A percentile compares a stretch with the other conserved stretches of the same genome.
phyloP scores from a whole-genome alignment of 768 basidiomycete genomes.

The Termitomyces sp. region DNA sequence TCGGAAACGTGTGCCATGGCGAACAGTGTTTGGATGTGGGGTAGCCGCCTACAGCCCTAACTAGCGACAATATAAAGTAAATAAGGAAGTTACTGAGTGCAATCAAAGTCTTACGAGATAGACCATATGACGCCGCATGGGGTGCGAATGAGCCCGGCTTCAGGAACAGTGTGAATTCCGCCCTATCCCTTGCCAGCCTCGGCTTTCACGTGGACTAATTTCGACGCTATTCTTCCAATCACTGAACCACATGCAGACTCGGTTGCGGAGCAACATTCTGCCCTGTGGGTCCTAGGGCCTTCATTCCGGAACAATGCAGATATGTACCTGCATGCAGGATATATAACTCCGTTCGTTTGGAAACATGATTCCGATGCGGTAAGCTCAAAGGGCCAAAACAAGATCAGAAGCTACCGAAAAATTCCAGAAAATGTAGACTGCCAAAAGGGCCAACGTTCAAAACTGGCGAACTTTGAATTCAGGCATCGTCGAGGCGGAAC shows the following conservation, averaged over 20 bases:
- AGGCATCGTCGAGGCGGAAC: too few relatives aligned
- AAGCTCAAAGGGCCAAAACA: neutral
- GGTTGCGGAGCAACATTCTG: constrained; percentile 2
- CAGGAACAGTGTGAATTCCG: constrained; percentile 1
- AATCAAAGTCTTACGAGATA: constrained; percentile 14
- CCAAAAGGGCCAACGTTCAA: neutral
- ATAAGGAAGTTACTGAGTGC: constrained; percentile 6
- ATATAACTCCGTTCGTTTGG: neutral
- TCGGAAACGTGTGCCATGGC: constrained; percentile 15
- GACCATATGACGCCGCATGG: constrained; percentile 12
- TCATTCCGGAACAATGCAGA: neutral
- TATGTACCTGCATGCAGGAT: neutral
- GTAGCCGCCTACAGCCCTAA: constrained; percentile 1
- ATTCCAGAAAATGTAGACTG: too few relatives aligned
- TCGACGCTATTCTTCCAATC: neutral
- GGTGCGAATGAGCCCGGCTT: constrained; percentile 2
- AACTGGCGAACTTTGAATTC: too few relatives aligned
- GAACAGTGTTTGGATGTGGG: constrained; percentile 4
- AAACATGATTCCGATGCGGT: neutral
- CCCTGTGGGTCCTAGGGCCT: neutral
- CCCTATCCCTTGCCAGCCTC: neutral
- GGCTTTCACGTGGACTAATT: neutral
- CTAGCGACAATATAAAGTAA: constrained; percentile 14
- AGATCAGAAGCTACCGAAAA: neutral
- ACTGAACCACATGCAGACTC: constrained; percentile 6